phyloP scores from a whole-genome alignment of 495 filamentous ascomycete species.

The Penicillium maclennaniae region DNA sequence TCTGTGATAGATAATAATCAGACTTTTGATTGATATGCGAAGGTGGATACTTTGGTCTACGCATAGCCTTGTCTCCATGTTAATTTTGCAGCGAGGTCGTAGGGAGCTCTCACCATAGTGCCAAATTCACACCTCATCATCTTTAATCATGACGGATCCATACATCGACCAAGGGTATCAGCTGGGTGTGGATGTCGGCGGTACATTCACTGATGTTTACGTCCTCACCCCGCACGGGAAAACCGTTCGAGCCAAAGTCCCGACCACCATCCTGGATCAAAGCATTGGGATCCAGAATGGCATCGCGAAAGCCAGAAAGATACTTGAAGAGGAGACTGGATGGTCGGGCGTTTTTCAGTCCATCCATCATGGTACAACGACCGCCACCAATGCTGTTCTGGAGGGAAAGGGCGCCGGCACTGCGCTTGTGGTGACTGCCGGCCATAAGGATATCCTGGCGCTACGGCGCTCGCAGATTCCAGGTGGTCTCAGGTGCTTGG shows the following conservation, averaged over 20 bases:
- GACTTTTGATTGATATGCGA: not conserved
- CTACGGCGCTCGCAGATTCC: constrained; percentile 46
- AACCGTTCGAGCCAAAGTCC: constrained; percentile 44
- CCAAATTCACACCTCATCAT: not conserved
- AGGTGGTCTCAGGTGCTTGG: constrained; percentile 46
- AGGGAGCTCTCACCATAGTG: not conserved
- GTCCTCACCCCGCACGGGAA: constrained; percentile 41
- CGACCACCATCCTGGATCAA: constrained; percentile 45
- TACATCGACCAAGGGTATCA: constrained; percentile 19
- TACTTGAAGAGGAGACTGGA: constrained; percentile 19
- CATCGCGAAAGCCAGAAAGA: constrained; percentile 34
- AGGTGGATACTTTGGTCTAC: not conserved
- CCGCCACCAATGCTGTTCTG: constrained; percentile 40
- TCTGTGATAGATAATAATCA: not conserved
- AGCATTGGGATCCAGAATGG: constrained; percentile 47
- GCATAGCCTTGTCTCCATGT: not conserved
- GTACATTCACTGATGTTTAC: constrained; percentile 50
- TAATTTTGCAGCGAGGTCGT: not conserved
- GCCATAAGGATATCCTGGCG: constrained; percentile 41
- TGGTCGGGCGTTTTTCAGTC: constrained; percentile 32
- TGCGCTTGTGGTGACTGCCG: constrained; percentile 36
- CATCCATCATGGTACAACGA: constrained; percentile 41
- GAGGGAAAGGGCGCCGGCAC: constrained; percentile 43
- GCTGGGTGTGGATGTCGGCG: constrained; percentile 42
- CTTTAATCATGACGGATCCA: not conserved